Percentiles rank a stretch among this genome's conserved stretches.
Evolutionary conservation across 768 basidiomycete genomes (phyloP).

Genomic region (Amanita fuliginea): DNA sequence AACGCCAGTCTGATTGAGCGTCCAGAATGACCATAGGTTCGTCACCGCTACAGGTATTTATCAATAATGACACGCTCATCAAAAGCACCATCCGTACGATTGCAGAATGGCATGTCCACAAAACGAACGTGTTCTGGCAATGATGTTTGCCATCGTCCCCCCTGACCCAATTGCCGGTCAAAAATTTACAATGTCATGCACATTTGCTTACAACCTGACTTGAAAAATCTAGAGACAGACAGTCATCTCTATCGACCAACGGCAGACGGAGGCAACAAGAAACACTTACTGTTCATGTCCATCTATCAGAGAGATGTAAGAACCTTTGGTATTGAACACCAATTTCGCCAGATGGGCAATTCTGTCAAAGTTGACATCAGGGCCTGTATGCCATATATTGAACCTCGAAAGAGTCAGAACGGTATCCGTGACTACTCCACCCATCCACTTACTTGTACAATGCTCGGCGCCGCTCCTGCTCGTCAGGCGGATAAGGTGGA

Average conservation of each 20-base stretch:
- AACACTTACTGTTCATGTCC: conserved; percentile 67
- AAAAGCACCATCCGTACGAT: conserved; percentile 29
- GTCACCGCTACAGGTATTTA: conserved; percentile 35
- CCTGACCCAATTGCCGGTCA: conserved; percentile 18
- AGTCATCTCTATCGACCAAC: neutral
- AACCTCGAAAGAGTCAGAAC: conserved; percentile 36
- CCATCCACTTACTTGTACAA: conserved; percentile 63
- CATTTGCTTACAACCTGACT: conserved; percentile 74
- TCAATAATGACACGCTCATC: neutral
- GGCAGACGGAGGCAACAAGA: conserved; percentile 1
- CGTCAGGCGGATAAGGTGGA: conserved; percentile 79
- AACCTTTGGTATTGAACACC: conserved; percentile 85
- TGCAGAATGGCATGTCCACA: conserved; percentile 80
- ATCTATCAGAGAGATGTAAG: conserved; percentile 76
- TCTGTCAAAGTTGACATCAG: conserved; percentile 87
- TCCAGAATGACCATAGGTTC: conserved; percentile 86
- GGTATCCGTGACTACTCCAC: neutral
- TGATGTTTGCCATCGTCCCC: conserved; percentile 29
- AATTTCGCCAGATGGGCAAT: conserved; percentile 89
- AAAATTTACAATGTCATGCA: neutral
- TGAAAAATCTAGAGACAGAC: conserved; percentile 66
- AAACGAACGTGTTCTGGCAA: conserved; percentile 55
- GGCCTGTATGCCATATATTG: conserved; percentile 80
- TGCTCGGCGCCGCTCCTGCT: conserved; percentile 71
- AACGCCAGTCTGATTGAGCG: conserved; percentile 76